These are phyloP conservation scores for Paulownia fortunei DNA, from an alignment of 257 asterid genomes.

Conservation along the genomic window DNA sequence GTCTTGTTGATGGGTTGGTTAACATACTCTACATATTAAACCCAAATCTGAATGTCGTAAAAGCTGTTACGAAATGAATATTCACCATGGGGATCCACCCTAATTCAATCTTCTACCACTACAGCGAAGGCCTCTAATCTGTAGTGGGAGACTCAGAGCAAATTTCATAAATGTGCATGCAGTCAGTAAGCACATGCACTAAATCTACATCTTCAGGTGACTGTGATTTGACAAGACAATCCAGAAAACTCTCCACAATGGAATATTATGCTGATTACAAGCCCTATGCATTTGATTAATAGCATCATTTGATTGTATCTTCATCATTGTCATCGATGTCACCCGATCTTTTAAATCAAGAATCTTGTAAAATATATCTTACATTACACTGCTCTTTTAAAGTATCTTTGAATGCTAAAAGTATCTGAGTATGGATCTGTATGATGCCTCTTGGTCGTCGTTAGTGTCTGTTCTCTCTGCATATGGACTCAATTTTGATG, in stretches of 20 bases:
- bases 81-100: not conserved
- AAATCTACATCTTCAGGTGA: not conserved
- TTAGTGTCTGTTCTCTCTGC: too few relatives aligned
- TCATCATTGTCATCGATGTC: too few relatives aligned
- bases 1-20: not conserved
- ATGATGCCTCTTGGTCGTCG: too few relatives aligned
- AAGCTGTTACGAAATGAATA: not conserved
- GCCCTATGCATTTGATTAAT: not conserved
- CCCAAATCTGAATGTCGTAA: not conserved
- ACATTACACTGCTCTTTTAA: too few relatives aligned
- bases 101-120: conserved; percentile 9
- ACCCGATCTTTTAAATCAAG: too few relatives aligned
- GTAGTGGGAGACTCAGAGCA: not conserved
- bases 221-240: not conserved
- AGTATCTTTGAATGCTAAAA: too few relatives aligned
- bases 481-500: too few relatives aligned
- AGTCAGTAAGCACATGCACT: not conserved
- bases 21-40: not conserved
- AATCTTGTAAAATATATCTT: too few relatives aligned
- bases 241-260: not conserved
- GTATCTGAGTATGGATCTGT: too few relatives aligned
- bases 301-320: not conserved
- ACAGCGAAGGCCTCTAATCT: not conserved
- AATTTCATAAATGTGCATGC: not conserved
- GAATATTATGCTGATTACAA: not conserved